Evolutionary conservation across 2,329 filamentous ascomycete genomes (phyloP).

Genomic region (Parascedosporium putredinis): DNA sequence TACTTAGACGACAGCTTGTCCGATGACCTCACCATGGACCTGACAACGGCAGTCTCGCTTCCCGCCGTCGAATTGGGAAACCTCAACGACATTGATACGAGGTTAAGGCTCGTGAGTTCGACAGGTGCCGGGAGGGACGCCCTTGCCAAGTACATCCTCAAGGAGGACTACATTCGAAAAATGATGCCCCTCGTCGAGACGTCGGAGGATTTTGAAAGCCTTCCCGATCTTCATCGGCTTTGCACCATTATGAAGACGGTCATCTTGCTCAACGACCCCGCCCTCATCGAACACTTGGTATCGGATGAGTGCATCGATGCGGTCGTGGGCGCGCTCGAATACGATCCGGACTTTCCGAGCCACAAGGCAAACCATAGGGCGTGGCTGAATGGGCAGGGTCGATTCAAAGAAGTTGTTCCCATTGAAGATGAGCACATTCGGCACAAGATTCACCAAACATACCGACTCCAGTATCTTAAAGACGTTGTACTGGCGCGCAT

Average conservation of each 20-base stretch:
- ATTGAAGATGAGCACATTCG: slow-evolving; percentile 76
- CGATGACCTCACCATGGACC: slow-evolving; percentile 73
- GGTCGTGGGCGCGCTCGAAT: slow-evolving; percentile 91
- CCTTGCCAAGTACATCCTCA: slow-evolving; percentile 75
- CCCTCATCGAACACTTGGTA: slow-evolving; percentile 89
- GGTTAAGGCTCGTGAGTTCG: slow-evolving; percentile 68
- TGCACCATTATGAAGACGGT: slow-evolving; percentile 98
- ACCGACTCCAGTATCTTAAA: slow-evolving; percentile 91
- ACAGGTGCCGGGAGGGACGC: slow-evolving; percentile 72
- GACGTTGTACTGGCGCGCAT: slow-evolving; percentile 97
- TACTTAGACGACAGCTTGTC: slow-evolving; percentile 81
- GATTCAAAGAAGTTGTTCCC: slow-evolving; percentile 91
- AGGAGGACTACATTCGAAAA: slow-evolving; percentile 77
- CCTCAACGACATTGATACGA: slow-evolving; percentile 72
- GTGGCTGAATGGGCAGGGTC: slow-evolving; percentile 77
- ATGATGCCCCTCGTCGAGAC: slow-evolving; percentile 76
- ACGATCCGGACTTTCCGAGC: slow-evolving; percentile 93
- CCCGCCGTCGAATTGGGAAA: slow-evolving; percentile 73
- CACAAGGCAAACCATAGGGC: slow-evolving; percentile 96
- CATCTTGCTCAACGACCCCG: slow-evolving; percentile 87
- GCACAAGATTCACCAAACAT: slow-evolving; percentile 91
- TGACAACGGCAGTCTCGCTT: slow-evolving; percentile 58
- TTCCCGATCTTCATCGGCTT: slow-evolving; percentile 75
- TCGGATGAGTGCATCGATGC: slow-evolving; percentile 82
- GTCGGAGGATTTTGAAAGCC: slow-evolving; percentile 84